These are phyloP conservation scores for Dendrocalamus sinicus DNA, from an alignment of 176 grass and related monocot genomes.

Conservation along the genomic window DNA sequence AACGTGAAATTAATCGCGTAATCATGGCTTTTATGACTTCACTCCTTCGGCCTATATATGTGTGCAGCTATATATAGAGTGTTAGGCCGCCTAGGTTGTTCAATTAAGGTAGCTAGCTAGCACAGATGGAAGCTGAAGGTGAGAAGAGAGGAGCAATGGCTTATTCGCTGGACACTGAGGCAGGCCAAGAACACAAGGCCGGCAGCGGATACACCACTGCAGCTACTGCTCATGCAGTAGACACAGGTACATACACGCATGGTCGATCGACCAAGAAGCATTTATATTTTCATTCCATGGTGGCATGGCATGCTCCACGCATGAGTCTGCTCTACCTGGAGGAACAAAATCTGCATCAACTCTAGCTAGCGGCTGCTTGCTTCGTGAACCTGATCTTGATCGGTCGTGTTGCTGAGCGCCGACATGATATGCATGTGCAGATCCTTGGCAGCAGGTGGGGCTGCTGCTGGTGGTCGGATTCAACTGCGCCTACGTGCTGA, in stretches of 20 bases:
- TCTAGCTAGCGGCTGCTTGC: background rate
- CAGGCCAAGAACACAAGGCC: constrained; percentile 35
- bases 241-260: constrained; percentile 49
- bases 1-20: too few species aligned
- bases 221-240: constrained; percentile 67
- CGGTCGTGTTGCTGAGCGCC: background rate
- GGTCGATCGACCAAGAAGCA: background rate
- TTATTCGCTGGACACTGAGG: constrained; percentile 48
- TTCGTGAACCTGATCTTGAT: background rate
- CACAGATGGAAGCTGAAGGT: background rate
- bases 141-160: constrained; percentile 41
- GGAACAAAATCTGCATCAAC: too few species aligned
- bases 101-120: background rate
- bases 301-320: background rate
- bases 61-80: background rate
- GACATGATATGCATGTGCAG: constrained; percentile 6
- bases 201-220: constrained; percentile 41
- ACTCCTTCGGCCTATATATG: constrained; percentile 26
- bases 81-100: background rate
- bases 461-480: constrained; percentile 72
- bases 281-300: background rate
- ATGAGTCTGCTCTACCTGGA: background rate
- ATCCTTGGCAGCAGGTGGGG: constrained; percentile 84
- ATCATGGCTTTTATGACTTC: background rate
- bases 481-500: constrained; percentile 97